phyloP scores from a whole-genome alignment of 2,329 filamentous ascomycete species.

The Penicillium sp. region DNA sequence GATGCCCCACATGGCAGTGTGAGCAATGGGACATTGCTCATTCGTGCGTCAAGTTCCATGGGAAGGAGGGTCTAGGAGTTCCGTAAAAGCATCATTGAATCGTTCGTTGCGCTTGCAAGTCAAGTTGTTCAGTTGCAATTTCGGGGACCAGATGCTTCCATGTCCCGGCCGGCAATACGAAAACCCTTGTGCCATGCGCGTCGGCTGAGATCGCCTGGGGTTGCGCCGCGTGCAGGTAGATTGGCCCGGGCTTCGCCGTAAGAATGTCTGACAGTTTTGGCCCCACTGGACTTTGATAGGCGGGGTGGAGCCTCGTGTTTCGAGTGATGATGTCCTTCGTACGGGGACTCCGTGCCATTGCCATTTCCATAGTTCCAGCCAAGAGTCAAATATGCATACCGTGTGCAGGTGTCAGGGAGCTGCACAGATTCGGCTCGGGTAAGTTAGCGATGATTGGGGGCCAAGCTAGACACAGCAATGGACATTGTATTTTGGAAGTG shows the following conservation, averaged over 20 bases:
- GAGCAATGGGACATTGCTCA: conserved; percentile 13
- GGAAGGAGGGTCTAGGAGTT: not conserved
- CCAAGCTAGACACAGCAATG: not conserved
- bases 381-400: not conserved
- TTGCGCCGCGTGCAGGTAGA: not conserved
- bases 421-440: not conserved
- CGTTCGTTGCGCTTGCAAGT: not conserved
- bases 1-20: conserved; percentile 13
- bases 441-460: not conserved
- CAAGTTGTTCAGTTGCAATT: not conserved
- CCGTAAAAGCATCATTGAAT: not conserved
- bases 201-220: not conserved
- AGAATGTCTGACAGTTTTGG: not conserved
- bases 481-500: not conserved
- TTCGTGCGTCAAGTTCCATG: conserved; percentile 17
- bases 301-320: not conserved
- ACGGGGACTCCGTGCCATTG: not conserved
- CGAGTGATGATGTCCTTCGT: not conserved
- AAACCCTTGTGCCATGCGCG: not conserved
- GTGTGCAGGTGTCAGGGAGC: not conserved
- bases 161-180: not conserved
- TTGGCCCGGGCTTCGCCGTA: not conserved
- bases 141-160: not conserved
- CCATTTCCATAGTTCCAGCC: not conserved
- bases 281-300: not conserved